Evolutionary conservation across 495 filamentous ascomycete genomes (phyloP), one percentile per base, ranked within the genome.

Genomic region (Penicillium alfredii): DNA sequence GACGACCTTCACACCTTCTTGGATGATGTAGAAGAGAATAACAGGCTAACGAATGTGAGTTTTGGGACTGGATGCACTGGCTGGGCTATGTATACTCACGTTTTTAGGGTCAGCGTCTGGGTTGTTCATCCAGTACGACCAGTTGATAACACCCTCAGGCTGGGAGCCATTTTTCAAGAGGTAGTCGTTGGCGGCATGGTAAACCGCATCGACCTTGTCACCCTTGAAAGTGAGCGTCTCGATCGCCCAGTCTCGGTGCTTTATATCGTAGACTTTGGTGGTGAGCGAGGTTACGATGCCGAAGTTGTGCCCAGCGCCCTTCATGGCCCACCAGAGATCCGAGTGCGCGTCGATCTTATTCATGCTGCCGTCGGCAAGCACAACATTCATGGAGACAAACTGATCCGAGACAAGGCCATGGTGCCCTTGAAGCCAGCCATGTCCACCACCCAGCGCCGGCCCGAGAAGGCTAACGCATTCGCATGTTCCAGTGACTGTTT

Each of bases 251-350:
- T 66, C 46, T 2, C 22, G 33, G 27, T 65, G 18, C 35, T 58
- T 19, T 24, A 60, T 56, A 20, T 72, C 65, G 49, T 71, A 74
- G 30, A 75, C 58, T 51, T 71, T 71, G 25, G 45, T 44, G 14
- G 61, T 68, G 19, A 71, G 48, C 6, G 63, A 69, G 8, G 62
- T 61, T 15, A 82, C 69, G 48, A 81, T 73, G 31, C 76, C 78
- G 37, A 80, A 81, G 53, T 81, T 80, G 48, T 77, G 71, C 4
- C 77, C 77, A 20, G 76, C 77, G 4, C 78, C 78, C 29, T 61
- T 58, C 33, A 82, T 47, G 6, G 63, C 76, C 72, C 74, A 78
- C 49, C 58, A 79, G 33, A 79, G 65, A 15, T 78, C 69, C 6
- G 66, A 54, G 31, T 55, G 51, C 5, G 55, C 29, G 27, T 66